Percentiles rank a stretch among this genome's conserved stretches.
These are phyloP conservation scores for Wickerhamia fluorescens DNA, from an alignment of 805 yeast genomes.

Conservation along the genomic window DNA sequence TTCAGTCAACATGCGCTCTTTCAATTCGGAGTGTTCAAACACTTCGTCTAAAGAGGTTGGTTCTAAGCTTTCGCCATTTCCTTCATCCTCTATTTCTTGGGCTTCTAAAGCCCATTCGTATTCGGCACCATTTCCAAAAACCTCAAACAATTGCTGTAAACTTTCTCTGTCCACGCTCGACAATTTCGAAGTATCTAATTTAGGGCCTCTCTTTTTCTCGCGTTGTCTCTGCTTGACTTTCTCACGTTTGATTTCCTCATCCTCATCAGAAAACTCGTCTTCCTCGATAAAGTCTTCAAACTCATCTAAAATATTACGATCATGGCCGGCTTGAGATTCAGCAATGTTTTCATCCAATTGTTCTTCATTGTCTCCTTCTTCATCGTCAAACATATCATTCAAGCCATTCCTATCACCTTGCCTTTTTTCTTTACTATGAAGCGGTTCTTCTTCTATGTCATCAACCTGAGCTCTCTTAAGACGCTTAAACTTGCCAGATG, in stretches of 20 bases:
- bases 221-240: slow-evolving; percentile 26
- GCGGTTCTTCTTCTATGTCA: slow-evolving; percentile 25
- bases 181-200: slow-evolving; percentile 51
- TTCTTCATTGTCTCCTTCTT: slow-evolving; percentile 23
- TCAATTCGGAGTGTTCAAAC: slow-evolving; percentile 89
- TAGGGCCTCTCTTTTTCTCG: slow-evolving; percentile 28
- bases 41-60: slow-evolving; percentile 74
- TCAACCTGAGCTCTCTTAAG: slow-evolving; percentile 60
- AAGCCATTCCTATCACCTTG: slow-evolving; percentile 38
- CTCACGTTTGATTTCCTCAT: slow-evolving; percentile 35
- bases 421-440: slow-evolving; percentile 7
- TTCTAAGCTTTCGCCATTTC: slow-evolving; percentile 45
- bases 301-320: slow-evolving; percentile 57
- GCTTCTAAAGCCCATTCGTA: slow-evolving; percentile 98
- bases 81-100: slow-evolving; percentile 59
- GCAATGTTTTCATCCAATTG: slow-evolving; percentile 26
- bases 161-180: slow-evolving; percentile 78
- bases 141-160: slow-evolving; percentile 86
- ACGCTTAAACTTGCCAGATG: slow-evolving; percentile 60
- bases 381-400: slow-evolving; percentile 67
- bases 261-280: slow-evolving; percentile 85
- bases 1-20: slow-evolving; percentile 85
- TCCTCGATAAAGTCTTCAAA: slow-evolving; percentile 97
- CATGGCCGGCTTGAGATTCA: slow-evolving; percentile 19
- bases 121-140: slow-evolving; percentile 95